Evolutionary conservation across 192 early-diverging fungal genomes (phyloP).

Genomic region (Coemansia sp.): DNA sequence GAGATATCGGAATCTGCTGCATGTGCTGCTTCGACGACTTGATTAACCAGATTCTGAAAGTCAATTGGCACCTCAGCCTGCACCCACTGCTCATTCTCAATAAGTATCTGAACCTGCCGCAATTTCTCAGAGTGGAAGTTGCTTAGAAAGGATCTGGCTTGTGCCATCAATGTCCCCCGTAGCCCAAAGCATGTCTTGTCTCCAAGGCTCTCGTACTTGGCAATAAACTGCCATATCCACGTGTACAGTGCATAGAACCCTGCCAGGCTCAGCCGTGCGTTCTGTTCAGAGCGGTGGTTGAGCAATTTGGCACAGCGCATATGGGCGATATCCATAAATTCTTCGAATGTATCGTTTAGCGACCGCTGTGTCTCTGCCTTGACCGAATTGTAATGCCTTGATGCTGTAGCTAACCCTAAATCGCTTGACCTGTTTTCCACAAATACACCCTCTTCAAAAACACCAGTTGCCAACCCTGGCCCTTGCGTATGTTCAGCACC

Average conservation of each 20-base stretch:
- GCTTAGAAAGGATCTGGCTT: conserved; percentile 87
- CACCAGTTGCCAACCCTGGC: background rate
- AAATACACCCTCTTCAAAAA: background rate
- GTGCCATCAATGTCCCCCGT: conserved; percentile 81
- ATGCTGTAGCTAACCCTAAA: background rate
- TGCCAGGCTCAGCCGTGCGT: conserved; percentile 77
- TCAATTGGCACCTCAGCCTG: conserved; percentile 91
- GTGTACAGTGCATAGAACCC: conserved; percentile 85
- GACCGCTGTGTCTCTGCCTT: conserved; percentile 60
- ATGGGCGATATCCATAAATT: conserved; percentile 83
- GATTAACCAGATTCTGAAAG: conserved; percentile 83
- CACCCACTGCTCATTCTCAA: conserved; percentile 97
- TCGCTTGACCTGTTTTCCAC: background rate
- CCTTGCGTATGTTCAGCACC: background rate
- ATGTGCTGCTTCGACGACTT: conserved; percentile 60
- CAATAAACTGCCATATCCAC: conserved; percentile 81
- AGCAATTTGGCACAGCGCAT: conserved; percentile 85
- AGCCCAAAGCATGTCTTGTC: conserved; percentile 88
- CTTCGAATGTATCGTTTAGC: conserved; percentile 71
- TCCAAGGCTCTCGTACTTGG: conserved; percentile 72
- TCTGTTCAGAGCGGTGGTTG: conserved; percentile 84
- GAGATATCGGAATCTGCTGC: background rate
- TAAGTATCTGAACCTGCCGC: conserved; percentile 79
- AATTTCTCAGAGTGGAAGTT: conserved; percentile 94
- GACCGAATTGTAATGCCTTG: conserved; percentile 23